These are phyloP conservation scores for Elongisporangium prolatum DNA, from an alignment of 352 stramenopile species.

Conservation along the genomic window DNA sequence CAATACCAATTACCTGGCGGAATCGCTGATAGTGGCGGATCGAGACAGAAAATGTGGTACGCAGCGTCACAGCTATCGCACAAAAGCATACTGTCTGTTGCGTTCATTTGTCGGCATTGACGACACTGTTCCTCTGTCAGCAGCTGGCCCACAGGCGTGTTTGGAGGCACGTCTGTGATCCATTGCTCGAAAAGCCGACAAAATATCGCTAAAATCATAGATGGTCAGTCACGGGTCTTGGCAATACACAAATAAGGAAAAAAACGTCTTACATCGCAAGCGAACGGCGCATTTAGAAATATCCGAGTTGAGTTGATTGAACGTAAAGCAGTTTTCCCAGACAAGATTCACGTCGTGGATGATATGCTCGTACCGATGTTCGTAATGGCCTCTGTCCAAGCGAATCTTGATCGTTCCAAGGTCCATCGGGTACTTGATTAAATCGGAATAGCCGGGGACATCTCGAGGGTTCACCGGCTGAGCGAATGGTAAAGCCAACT, in stretches of 20 bases:
- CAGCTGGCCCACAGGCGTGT: constrained; percentile 49
- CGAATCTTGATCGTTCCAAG: constrained; percentile 85
- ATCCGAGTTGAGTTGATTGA: constrained; percentile 73
- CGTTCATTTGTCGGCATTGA: constrained; percentile 55
- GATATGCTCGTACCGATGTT: constrained; percentile 46
- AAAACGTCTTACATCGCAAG: constrained; percentile 55
- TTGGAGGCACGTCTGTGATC: constrained; percentile 44
- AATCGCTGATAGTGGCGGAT: constrained; percentile 53
- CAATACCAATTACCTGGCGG: constrained; percentile 81
- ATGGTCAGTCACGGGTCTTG: constrained; percentile 7
- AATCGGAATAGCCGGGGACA: constrained; percentile 60
- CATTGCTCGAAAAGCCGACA: constrained; percentile 76
- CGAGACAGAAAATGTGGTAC: constrained; percentile 80
- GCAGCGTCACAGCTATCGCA: constrained; percentile 83
- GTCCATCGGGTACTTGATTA: constrained; percentile 89
- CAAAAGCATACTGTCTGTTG: constrained; percentile 71
- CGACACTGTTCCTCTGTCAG: constrained; percentile 68
- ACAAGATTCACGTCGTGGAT: constrained; percentile 70
- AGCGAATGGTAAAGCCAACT: constrained; percentile 61
- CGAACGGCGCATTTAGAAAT: constrained; percentile 78
- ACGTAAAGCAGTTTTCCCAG: constrained; percentile 84
- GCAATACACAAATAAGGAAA: background rate
- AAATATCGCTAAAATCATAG: constrained; percentile 52
- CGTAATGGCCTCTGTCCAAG: constrained; percentile 59
- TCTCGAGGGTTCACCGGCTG: constrained; percentile 61